Evolutionary conservation across 225 moss, liverwort and hornwort genomes (phyloP).

Genomic region (Ulota crispa): DNA sequence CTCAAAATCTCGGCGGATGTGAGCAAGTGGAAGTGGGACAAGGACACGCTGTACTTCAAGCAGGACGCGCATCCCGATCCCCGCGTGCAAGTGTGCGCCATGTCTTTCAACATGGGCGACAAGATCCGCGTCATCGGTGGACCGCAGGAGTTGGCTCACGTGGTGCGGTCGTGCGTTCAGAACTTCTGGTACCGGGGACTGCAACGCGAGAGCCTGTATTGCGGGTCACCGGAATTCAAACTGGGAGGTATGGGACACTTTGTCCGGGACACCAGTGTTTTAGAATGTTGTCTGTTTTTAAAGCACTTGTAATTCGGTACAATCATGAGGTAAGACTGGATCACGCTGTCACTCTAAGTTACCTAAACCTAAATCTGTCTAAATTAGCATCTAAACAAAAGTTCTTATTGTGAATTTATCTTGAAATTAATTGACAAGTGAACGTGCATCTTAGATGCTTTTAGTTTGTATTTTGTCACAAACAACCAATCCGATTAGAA

Average conservation of each 20-base stretch:
- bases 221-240: conserved; percentile 52
- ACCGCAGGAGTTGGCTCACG: conserved; percentile 19
- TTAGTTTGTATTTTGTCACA: no score
- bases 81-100: conserved; percentile 25
- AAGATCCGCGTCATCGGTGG: conserved; percentile 51
- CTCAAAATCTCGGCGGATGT: conserved; percentile 21
- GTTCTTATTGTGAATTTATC: no score
- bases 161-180: conserved; percentile 28
- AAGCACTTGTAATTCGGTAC: neutral
- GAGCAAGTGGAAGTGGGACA: neutral
- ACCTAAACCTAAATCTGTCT: no score
- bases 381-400: no score
- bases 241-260: conserved; percentile 5
- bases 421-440: no score
- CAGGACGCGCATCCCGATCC: conserved; percentile 3
- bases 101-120: conserved; percentile 44
- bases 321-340: neutral
- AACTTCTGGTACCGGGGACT: conserved; percentile 45
- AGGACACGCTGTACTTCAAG: conserved; percentile 55
- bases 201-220: conserved; percentile 26
- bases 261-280: neutral
- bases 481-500: no score
- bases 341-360: no score
- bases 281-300: neutral
- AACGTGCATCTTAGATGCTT: no score